Conservation (phyloP, 2,329 filamentous ascomycete species). For the Helotiales sp. region DNA sequence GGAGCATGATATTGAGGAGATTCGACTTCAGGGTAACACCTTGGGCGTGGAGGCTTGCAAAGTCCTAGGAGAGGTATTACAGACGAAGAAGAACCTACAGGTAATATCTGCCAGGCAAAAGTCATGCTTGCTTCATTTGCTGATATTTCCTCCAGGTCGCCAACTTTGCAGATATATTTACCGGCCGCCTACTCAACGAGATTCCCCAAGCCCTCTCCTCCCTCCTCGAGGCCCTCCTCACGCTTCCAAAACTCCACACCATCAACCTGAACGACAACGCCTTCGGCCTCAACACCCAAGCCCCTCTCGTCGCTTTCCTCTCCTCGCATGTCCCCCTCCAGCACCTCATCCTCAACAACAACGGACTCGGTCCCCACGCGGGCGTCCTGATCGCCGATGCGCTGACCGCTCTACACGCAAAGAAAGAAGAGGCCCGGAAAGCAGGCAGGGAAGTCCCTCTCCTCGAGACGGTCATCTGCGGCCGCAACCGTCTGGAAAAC, state of each 20-base stretch:
- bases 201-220: conserved; percentile 88
- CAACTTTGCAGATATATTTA: conserved; percentile 98
- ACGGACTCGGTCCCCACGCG: conserved; percentile 90
- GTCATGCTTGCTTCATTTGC: background rate
- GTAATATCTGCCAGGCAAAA: conserved; percentile 50
- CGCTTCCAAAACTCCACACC: conserved; percentile 84
- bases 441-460: conserved; percentile 74
- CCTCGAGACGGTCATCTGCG: conserved; percentile 96
- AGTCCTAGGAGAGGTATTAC: conserved; percentile 80
- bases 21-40: conserved; percentile 89
- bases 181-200: conserved; percentile 87
- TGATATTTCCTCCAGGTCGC: conserved; percentile 59
- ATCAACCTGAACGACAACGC: conserved; percentile 98
- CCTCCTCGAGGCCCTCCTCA: conserved; percentile 84
- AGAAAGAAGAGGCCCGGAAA: conserved; percentile 80
- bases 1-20: conserved; percentile 77
- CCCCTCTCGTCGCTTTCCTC: conserved; percentile 90
- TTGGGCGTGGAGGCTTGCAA: conserved; percentile 88
- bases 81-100: conserved; percentile 81
- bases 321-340: conserved; percentile 86
- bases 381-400: conserved; percentile 89
- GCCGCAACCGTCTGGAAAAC: conserved; percentile 93
- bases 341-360: conserved; percentile 97
- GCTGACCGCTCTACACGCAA: conserved; percentile 78
- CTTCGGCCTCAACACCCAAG: conserved; percentile 93